Evolutionary conservation across 2,329 filamentous ascomycete species (phyloP), one percentile per base, ranked within the genome.

Genomic region (Fusarium bulbicola): DNA sequence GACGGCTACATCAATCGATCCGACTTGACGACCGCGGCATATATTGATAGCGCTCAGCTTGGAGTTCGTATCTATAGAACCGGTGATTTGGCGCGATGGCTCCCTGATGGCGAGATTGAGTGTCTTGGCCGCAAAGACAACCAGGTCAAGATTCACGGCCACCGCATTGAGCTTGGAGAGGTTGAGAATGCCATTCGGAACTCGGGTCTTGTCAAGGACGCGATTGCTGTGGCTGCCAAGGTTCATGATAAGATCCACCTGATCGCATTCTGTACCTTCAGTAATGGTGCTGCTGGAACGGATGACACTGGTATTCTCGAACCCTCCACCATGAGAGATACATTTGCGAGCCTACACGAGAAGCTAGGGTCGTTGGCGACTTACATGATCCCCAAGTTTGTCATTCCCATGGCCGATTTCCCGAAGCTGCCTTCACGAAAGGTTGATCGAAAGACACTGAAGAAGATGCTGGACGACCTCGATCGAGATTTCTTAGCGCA

Each of bases 71-170:
- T 61, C 36, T 63, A 76, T 24, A 59, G 73, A 15, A 76, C 69
- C 10, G 74, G 74, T 7, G 70, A 72, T n/a, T 42, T 70, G 37
- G 70, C 56, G 13, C 47, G 67, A 57, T 77, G 72, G 73, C 34
- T 75, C 3, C 66, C 73, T 5, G 46, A 43, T 16, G 74, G 74
- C 5, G 64, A 70, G 32, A 70, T 72, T 1, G 50, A 72, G 43
- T 66, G 58, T 32, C 60, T 77, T 16, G 74, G 78, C 13, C 73
- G 77, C 4, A 76, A 75, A 26, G 77, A 80, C 28, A 63, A 72
- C 14, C 76, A 79, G 36, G 73, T 79, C 63, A 80, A 80, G 66
- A 65, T 80, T 21, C 68, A 70, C 14, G 76, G 79, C 6, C 75
- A 79, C 21, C 74, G 77, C 8, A 67, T 79, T 11, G 79, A 80